Base-by-base conservation (phyloP, 2,329 filamentous ascomycete genomes). In the Neospermospora avenae region DNA sequence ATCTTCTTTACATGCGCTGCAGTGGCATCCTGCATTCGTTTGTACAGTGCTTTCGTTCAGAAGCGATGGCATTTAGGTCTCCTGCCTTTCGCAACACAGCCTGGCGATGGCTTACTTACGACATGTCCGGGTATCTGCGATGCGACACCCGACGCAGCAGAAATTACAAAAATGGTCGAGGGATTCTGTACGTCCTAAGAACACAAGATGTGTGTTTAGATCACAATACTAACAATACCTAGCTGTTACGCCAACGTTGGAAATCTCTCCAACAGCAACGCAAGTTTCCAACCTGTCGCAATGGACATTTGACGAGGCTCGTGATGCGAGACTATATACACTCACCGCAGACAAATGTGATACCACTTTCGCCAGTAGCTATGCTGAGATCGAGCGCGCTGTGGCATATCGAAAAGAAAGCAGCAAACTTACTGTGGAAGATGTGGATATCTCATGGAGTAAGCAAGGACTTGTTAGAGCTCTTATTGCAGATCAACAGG, bases 401-500 rank as follows among this genome's bases (percentile, higher is more conserved):
- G 57, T 60, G 13, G 41, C 49, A 28, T 57, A 54, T 25, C 25
- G 56, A 41, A 63, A 61, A n/a, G 18, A 25, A 3, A 31, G 49
- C 13, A 35, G 35, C 14, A 13, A 31, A 35, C 48, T 64, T 18
- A 54, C 54, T 24, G n/a, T 25, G 1, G 31, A 61, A 18, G 63
- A 67, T 34, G 42, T 65, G 13, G 65, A 65, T 45, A 55, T 56
- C 18, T 48, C 55, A 16, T 55, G 34, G 55, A 49, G 45, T 34
- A 44, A 54, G n/a, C 18, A 55, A 10, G 63, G 61, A 13, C 46
- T 45, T 28, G 56, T 64, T 22, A 48, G 59, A 35, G 65, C 60
- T 20, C 54, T 62, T 42, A 66, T 66, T 44, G 44, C 53, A 28
- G 63, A 66, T 57, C 58, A 64, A 41, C 60, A 67, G 55, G 65